Conservation (phyloP, 2,329 filamentous ascomycete species). For the Fusarium poae region DNA sequence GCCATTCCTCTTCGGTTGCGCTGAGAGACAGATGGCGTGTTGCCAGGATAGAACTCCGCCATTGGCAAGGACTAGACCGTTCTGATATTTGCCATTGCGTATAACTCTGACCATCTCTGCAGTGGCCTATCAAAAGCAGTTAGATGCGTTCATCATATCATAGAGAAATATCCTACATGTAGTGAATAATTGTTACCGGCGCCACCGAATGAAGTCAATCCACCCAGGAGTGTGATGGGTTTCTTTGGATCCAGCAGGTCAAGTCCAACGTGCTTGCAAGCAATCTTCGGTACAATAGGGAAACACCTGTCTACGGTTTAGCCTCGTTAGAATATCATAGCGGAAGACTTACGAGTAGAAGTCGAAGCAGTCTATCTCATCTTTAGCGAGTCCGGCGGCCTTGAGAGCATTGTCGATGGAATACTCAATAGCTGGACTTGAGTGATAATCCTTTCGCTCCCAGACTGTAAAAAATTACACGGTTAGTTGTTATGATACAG, state of each 20-base stretch:
- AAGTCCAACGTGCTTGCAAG: slow-evolving; percentile 70
- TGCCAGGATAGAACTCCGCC: slow-evolving; percentile 76
- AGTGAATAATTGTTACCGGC: slow-evolving; percentile 80
- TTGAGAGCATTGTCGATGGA: slow-evolving; percentile 68
- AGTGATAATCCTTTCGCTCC: slow-evolving; percentile 69
- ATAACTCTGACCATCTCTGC: slow-evolving; percentile 68
- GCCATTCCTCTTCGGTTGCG: slow-evolving; percentile 50
- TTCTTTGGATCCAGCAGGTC: slow-evolving; percentile 60
- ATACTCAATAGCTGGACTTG: slow-evolving; percentile 68
- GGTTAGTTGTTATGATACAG: rapidly evolving
- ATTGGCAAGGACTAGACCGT: slow-evolving; percentile 73
- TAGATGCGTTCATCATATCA: not conserved
- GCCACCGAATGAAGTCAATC: slow-evolving; percentile 76
- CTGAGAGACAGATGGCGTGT: slow-evolving; percentile 70
- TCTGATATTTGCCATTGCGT: slow-evolving; percentile 59
- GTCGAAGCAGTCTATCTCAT: slow-evolving; percentile 71
- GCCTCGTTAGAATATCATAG: rapidly evolving
- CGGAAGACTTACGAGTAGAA: slow-evolving; percentile 67
- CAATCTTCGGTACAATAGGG: slow-evolving; percentile 76
- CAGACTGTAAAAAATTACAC: slow-evolving; percentile 61
- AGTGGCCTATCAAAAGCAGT: slow-evolving; percentile 50
- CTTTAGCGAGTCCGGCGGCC: slow-evolving; percentile 59
- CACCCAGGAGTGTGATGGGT: slow-evolving; percentile 72
- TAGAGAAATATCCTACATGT: slow-evolving; percentile 61
- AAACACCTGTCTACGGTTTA: slow-evolving; percentile 65